A percentile compares a stretch with the other conserved stretches of the same genome.
These are phyloP conservation scores for Fusarium vanettenii DNA, from an alignment of 2,329 filamentous ascomycete genomes.

Conservation along the genomic window DNA sequence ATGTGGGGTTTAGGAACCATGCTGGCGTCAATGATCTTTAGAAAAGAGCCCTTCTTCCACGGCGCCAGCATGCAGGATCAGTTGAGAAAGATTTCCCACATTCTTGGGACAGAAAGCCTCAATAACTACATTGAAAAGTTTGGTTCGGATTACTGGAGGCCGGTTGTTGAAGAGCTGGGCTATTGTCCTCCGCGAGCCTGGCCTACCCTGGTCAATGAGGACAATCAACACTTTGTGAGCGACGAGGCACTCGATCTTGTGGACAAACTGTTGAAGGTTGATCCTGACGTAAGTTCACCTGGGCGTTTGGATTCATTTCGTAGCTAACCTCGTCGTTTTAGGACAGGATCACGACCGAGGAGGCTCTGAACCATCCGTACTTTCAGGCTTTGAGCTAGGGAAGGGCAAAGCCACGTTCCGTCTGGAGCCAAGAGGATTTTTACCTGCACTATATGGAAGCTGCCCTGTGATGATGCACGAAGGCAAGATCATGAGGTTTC, in stretches of 20 bases:
- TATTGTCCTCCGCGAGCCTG: conserved; percentile 94
- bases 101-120: conserved; percentile 92
- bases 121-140: conserved; percentile 99
- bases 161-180: conserved; percentile 92
- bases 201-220: conserved; percentile 92
- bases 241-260: conserved; percentile 97
- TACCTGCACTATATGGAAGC: no score
- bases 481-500: no score
- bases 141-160: conserved; percentile 89
- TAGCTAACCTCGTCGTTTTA: background rate
- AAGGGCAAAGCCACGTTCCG: no score
- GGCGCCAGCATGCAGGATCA: conserved; percentile 97
- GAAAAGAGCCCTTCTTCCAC: conserved; percentile 98
- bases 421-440: no score
- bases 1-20: conserved; percentile 99
- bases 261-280: conserved; percentile 93
- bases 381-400: background rate
- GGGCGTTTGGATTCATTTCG: no score
- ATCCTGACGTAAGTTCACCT: conserved; percentile 86
- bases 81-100: conserved; percentile 96
- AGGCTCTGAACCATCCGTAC: conserved; percentile 8
- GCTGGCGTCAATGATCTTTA: conserved; percentile 99
- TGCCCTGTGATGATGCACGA: no score
- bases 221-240: conserved; percentile 94
- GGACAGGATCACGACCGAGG: conserved; percentile 3